Evolutionary conservation across 495 filamentous ascomycete species (phyloP).

Genomic region (Penicillium robsamsonii): DNA sequence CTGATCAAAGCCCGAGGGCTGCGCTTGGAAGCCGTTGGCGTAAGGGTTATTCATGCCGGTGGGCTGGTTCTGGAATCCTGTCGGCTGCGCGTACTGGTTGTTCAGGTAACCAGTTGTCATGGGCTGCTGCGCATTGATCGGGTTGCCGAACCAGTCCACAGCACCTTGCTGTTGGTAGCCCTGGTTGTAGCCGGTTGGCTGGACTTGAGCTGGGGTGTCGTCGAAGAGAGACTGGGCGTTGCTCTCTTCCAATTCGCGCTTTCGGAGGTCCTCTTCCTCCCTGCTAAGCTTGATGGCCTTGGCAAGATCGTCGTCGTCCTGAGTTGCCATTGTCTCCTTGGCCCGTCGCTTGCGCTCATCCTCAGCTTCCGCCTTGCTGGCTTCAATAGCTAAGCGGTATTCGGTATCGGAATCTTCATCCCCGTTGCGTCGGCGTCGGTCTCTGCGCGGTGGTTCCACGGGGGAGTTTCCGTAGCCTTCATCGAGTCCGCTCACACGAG

Average conservation of each 20-base stretch:
- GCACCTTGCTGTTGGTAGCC: slow-evolving; percentile 94
- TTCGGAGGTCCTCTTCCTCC: slow-evolving; percentile 87
- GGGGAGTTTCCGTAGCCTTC: slow-evolving; percentile 57
- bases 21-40: slow-evolving; percentile 59
- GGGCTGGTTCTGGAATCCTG: slow-evolving; percentile 59
- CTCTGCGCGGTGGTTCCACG: slow-evolving; percentile 39
- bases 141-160: slow-evolving; percentile 97
- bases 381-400: slow-evolving; percentile 89
- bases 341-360: slow-evolving; percentile 74
- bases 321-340: slow-evolving; percentile 48
- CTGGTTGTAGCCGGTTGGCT: slow-evolving; percentile 88
- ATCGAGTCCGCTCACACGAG: slow-evolving; percentile 87
- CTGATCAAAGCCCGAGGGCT: slow-evolving; percentile 61
- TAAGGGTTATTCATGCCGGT: slow-evolving; percentile 69
- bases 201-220: slow-evolving; percentile 68
- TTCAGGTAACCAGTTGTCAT: slow-evolving; percentile 80
- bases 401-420: slow-evolving; percentile 89
- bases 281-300: slow-evolving; percentile 96
- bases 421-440: slow-evolving; percentile 43
- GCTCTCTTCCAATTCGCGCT: slow-evolving; percentile 83
- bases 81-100: slow-evolving; percentile 76
- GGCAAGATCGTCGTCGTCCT: slow-evolving; percentile 81
- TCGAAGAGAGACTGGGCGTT: slow-evolving; percentile 88
- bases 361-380: slow-evolving; percentile 93
- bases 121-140: slow-evolving; percentile 71